Evolutionary conservation across 2,329 filamentous ascomycete species (phyloP), one percentile per base, ranked within the genome.

Genomic region (Colletotrichum euphorbiae): DNA sequence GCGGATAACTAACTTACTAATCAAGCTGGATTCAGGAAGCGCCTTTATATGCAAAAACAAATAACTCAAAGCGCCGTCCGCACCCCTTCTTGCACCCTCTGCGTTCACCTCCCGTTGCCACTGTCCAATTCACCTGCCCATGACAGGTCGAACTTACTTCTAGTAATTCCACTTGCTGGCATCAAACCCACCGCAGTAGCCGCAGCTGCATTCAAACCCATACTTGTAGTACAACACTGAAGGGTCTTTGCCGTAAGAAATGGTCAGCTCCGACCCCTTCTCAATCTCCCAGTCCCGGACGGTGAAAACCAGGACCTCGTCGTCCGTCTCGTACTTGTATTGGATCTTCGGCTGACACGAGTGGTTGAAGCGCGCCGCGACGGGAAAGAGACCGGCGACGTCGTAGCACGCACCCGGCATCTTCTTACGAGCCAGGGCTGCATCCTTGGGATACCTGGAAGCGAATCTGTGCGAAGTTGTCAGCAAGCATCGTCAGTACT

Each of bases 291-390:
- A 74, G 2, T 71, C 74, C 8, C 73, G 73, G 2, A 83, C 77
- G 1, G 74, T 76, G 67, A 89, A 77, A 0, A 78, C 74, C 38
- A 90, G 80, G 3, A 77, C 73, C 6, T 76, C 70, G 1, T 70
- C 64, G 0, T 62, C 45, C 0, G 56, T 6, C 57, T 85, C 79
- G 70, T 81, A 87, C 1, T 52, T 70, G 72, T 84, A 89, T 2
- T 76, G 70, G 28, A 87, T 73, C 3, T 71, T 74, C 0, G 80
- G 78, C 2, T 71, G 67, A 72, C 87, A 90, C 0, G 86, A 82
- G 72, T 90, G 87, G 73, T 90, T 90, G 76, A 90, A 89, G 2
- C 87, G 80, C 0, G 86, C 83, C 0, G 83, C 84, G 6, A 85
- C 77, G 1, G 83, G 78, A 64, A 87, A 88, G 2, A 88, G 69